Base-by-base conservation (phyloP, 2,329 filamentous ascomycete genomes). In the Alternaria alternata region DNA sequence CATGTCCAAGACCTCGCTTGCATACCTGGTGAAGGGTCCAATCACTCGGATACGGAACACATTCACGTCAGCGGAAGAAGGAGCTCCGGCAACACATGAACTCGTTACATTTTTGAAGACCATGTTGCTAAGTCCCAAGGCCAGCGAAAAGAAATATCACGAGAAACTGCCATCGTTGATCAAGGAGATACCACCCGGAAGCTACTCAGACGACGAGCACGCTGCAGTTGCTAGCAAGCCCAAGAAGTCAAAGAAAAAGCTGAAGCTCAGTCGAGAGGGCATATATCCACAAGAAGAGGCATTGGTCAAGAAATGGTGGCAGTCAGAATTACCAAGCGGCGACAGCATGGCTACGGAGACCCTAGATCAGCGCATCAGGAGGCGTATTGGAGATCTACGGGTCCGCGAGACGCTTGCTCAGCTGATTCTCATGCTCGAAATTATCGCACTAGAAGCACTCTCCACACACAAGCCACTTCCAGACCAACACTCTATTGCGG, bases 1-100 rank as follows among this genome's bases (percentile, higher is more conserved):
- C 73, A 67, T 81, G 11, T 80, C 75, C 8, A 79, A 91, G 85
- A 91, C 90, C 34, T 92, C 91, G 4, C 80, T 94, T 57, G 91
- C 91, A 59, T 95, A 94, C 77, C 94, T 94, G 77, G 89, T 89
- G 20, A 95, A 95, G 80, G 92, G 91, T 0, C 91, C 92, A 1
- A 81, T 95, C 20, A 92, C 91, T 44, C 86, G 91, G 67, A 89
- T 91, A 46, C 86, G 91, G 60, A 90, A 89, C 47, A 86, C 88
- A 14, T 92, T 92, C 64, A 87, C 89, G 58, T 79, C 88, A 14
- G 85, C 88, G 62, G 85, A 86, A 52, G 87, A 89, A 73, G 81
- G 85, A 7, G 86, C 83, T 22, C 78, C 89, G 20, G 83, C 88
- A 41, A 87, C 89, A 77, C 79, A 81, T 24, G 87, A 92, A 51